These are phyloP conservation scores for Colletotrichum euphorbiae DNA, from an alignment of 2,329 filamentous ascomycete species.

Conservation along the genomic window DNA sequence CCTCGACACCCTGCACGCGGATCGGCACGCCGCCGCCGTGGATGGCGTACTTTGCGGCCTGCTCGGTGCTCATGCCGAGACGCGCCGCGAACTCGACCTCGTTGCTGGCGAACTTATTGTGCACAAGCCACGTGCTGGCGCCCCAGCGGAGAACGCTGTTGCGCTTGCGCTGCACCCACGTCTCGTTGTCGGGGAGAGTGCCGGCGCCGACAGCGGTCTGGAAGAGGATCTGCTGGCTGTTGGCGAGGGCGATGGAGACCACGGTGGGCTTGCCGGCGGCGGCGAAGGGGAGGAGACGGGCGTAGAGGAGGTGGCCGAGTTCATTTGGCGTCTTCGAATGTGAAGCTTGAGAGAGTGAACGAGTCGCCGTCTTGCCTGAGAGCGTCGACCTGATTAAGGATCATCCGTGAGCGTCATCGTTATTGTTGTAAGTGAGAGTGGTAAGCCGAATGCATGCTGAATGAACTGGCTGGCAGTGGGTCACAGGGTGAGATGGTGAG, in stretches of 20 bases:
- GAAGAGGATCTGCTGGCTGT: conserved; percentile 72
- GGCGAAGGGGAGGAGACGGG: conserved; percentile 67
- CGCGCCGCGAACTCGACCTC: conserved; percentile 74
- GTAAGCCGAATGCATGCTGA: not conserved
- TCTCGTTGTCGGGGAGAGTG: conserved; percentile 76
- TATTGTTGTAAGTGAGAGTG: not conserved
- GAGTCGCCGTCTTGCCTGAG: conserved; percentile 54
- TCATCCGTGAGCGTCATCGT: not conserved
- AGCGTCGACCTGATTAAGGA: conserved; percentile 42
- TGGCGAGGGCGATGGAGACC: conserved; percentile 73
- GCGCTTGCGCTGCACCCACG: conserved; percentile 77
- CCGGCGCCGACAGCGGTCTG: conserved; percentile 76
- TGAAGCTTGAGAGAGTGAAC: conserved; percentile 66
- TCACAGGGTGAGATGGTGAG: not conserved
- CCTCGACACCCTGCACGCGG: conserved; percentile 78
- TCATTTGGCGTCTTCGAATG: conserved; percentile 72
- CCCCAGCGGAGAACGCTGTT: conserved; percentile 79
- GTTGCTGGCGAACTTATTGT: conserved; percentile 73
- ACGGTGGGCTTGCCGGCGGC: conserved; percentile 58
- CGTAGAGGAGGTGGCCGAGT: conserved; percentile 73
- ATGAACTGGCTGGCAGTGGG: not conserved
- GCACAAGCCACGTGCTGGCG: conserved; percentile 76
- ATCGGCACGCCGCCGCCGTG: conserved; percentile 83
- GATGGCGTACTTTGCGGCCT: conserved; percentile 75
- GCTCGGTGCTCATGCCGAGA: conserved; percentile 69